phyloP scores from a whole-genome alignment of 345 rosid genomes.

The Pelargonium nanum region DNA sequence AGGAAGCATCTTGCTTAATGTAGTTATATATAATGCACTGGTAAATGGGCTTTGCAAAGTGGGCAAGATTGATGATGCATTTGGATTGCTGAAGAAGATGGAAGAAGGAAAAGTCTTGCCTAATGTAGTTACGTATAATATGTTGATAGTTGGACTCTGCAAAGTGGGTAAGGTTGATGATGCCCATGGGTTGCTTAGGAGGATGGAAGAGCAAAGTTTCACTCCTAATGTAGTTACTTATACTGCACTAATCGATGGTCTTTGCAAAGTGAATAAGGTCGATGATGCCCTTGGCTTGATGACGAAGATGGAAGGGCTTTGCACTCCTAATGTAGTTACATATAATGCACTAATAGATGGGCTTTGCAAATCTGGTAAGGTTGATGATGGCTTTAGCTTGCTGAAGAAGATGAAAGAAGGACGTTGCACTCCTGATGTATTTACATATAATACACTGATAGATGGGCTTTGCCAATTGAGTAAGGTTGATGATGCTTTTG shows the following conservation, averaged over 20 bases:
- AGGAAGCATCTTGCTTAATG: conserved; percentile 44
- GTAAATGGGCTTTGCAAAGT: conserved; percentile 58
- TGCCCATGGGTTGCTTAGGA: too few relatives aligned
- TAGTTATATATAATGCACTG: conserved; percentile 52
- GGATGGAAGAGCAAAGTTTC: too few relatives aligned
- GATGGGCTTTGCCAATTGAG: conserved; percentile 52
- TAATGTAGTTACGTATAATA: too few relatives aligned
- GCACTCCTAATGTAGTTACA: conserved; percentile 51
- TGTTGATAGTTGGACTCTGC: too few relatives aligned
- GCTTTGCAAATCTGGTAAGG: conserved; percentile 35
- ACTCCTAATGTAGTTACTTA: too few relatives aligned
- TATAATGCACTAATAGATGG: conserved; percentile 61
- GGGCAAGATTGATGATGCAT: conserved; percentile 43
- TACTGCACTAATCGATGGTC: too few relatives aligned
- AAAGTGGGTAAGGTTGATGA: too few relatives aligned
- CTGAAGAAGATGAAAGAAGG: conserved; percentile 38
- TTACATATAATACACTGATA: conserved; percentile 47
- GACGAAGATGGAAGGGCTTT: conserved; percentile 46
- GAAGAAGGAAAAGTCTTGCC: conserved; percentile 39
- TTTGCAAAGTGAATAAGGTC: conserved; percentile 5
- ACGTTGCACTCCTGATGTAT: conserved; percentile 42
- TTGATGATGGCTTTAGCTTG: conserved; percentile 45
- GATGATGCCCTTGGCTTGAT: conserved; percentile 38
- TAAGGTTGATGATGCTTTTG: too few relatives aligned
- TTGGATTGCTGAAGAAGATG: conserved; percentile 58